These are phyloP conservation scores for Neofusicoccum kwambonambiense DNA, from an alignment of 2,329 filamentous ascomycete species.

Conservation along the genomic window DNA sequence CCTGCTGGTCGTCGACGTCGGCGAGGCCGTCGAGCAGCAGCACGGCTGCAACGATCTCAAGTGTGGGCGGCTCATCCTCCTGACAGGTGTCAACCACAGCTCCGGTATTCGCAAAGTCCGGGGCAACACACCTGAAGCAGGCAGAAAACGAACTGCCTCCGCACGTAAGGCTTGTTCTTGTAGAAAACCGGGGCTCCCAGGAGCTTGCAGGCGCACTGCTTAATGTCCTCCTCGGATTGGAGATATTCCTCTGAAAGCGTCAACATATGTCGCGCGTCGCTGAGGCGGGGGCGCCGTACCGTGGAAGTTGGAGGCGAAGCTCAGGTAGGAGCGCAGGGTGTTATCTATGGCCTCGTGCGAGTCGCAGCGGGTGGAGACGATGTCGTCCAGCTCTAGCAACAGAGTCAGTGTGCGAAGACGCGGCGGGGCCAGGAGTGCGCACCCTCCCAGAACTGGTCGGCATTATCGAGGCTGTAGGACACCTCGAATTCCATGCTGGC, in stretches of 20 bases:
- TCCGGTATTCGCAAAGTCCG: background rate
- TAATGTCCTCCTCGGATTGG: conserved; percentile 74
- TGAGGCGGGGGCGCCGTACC: conserved; percentile 39
- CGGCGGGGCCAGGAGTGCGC: conserved; percentile 31
- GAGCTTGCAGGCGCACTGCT: conserved; percentile 75
- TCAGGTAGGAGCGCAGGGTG: conserved; percentile 78
- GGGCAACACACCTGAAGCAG: conserved; percentile 61
- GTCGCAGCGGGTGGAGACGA: conserved; percentile 59
- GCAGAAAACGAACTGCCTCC: conserved; percentile 88
- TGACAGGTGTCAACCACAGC: conserved; percentile 41
- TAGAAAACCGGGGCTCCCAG: conserved; percentile 73
- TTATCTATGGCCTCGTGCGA: conserved; percentile 75
- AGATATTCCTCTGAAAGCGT: conserved; percentile 63
- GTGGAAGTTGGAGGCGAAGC: conserved; percentile 72
- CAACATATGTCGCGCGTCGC: conserved; percentile 19
- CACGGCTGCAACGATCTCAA: conserved; percentile 80
- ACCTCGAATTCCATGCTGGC: conserved; percentile 66
- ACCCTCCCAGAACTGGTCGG: conserved; percentile 91
- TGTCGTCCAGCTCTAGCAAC: conserved; percentile 62
- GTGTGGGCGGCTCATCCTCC: conserved; percentile 78
- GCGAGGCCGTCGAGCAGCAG: conserved; percentile 82
- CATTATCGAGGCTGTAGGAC: conserved; percentile 68
- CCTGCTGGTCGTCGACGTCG: conserved; percentile 66
- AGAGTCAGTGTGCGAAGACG: conserved; percentile 2
- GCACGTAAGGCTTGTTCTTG: conserved; percentile 78